Evolutionary conservation across 345 rosid genomes (phyloP).

Genomic region (Eucalyptus marginata): DNA sequence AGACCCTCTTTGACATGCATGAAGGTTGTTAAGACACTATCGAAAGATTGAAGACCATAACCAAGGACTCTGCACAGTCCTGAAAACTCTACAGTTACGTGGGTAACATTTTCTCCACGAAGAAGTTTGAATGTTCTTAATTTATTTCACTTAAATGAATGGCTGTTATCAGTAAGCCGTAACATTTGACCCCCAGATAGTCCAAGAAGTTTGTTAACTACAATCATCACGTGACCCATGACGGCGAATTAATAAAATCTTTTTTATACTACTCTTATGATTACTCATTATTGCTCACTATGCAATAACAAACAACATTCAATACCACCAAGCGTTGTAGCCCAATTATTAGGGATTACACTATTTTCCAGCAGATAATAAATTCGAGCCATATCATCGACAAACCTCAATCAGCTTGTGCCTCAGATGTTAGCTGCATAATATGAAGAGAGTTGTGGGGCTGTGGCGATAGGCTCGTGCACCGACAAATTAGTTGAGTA

Average conservation of each 20-base stretch:
- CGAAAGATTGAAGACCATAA: background rate
- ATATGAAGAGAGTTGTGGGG: background rate
- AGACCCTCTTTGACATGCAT: background rate
- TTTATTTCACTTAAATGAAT: background rate
- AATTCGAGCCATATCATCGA: background rate
- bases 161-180: background rate
- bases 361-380: background rate
- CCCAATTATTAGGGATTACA: background rate
- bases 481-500: background rate
- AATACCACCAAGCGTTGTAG: background rate
- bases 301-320: background rate
- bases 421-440: background rate
- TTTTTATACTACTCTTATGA: background rate
- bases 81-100: background rate
- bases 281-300: background rate
- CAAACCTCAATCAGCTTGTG: background rate
- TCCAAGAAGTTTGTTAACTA: background rate
- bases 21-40: background rate
- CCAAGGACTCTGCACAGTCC: background rate
- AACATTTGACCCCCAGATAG: background rate
- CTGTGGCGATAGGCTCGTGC: fast-evolving
- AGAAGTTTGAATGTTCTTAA: background rate
- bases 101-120: background rate
- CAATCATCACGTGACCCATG: background rate
- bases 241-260: background rate